Evolutionary conservation across 805 yeast species (phyloP).

Genomic region (Priceomyces castillae): DNA sequence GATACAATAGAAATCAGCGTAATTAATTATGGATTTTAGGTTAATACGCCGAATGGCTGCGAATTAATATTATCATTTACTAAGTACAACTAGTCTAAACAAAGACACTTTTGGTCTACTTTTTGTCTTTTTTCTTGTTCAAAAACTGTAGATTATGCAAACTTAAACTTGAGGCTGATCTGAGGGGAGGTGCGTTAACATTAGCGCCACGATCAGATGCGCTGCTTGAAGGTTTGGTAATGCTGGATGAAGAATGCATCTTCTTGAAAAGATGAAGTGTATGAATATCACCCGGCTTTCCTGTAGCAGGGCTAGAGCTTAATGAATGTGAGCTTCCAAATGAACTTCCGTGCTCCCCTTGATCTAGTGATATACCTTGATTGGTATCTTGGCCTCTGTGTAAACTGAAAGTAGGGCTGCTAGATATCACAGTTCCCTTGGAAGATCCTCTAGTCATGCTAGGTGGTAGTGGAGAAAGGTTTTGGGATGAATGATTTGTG

Average conservation of each 20-base stretch:
- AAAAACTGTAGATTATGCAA: constrained; percentile 31
- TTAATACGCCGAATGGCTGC: constrained; percentile 1
- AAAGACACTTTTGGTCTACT: not conserved
- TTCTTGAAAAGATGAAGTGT: constrained; percentile 1
- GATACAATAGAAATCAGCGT: too few species aligned
- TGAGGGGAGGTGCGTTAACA: constrained; percentile 14
- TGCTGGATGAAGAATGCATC: constrained; percentile 9
- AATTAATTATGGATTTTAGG: too few species aligned
- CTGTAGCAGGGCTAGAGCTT: not conserved
- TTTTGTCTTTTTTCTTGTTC: constrained; percentile 29
- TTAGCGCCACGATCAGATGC: constrained; percentile 32
- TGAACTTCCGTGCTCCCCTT: not conserved
- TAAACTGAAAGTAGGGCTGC: constrained; percentile 1
- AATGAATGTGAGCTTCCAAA: not conserved
- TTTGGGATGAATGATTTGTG: not conserved
- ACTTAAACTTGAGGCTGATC: constrained; percentile 22
- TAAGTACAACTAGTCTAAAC: not conserved
- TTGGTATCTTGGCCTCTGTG: not conserved
- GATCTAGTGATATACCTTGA: not conserved
- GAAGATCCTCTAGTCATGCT: constrained; percentile 2
- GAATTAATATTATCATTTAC: not conserved
- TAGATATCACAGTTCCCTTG: not conserved
- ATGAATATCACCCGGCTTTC: not conserved
- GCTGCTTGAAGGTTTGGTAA: constrained; percentile 26
- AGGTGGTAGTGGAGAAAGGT: not conserved